phyloP scores from a whole-genome alignment of 768 basidiomycete genomes.

The Sistotremastrum niveocremeum region DNA sequence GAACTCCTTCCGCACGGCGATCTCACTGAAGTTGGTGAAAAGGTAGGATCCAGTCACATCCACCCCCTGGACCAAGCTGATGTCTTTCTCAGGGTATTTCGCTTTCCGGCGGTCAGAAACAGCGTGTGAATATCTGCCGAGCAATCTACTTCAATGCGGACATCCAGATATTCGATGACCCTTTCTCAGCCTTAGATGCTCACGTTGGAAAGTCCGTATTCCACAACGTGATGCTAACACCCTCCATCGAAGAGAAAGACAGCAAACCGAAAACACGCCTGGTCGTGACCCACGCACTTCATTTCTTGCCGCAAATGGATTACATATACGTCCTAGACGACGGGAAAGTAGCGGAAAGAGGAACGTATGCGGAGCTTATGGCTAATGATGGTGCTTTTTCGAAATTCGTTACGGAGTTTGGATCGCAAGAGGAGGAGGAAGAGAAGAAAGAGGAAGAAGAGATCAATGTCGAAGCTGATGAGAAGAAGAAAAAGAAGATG shows the following conservation, averaged over 20 bases:
- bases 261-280: conserved; percentile 67
- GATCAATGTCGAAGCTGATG: conserved; percentile 22
- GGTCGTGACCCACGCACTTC: conserved; percentile 84
- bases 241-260: no score
- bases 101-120: conserved; percentile 70
- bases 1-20: conserved; percentile 68
- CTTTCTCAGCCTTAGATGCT: conserved; percentile 82
- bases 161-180: conserved; percentile 83
- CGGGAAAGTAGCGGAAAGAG: conserved; percentile 66
- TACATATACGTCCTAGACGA: conserved; percentile 71
- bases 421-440: conserved; percentile 45
- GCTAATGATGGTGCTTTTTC: conserved; percentile 51
- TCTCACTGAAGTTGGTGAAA: conserved; percentile 75
- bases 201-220: conserved; percentile 85
- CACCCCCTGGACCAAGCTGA: no score
- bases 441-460: conserved; percentile 27
- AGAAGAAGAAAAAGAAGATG: conserved; percentile 27
- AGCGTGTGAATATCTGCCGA: conserved; percentile 76
- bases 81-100: conserved; percentile 52
- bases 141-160: conserved; percentile 79
- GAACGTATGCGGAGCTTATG: conserved; percentile 66
- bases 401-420: conserved; percentile 65
- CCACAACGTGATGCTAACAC: conserved; percentile 55
- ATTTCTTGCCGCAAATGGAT: conserved; percentile 80
- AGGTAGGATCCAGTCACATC: conserved; percentile 15